phyloP scores from a whole-genome alignment of 148 eudicot species.

The Diospyros kaki region DNA sequence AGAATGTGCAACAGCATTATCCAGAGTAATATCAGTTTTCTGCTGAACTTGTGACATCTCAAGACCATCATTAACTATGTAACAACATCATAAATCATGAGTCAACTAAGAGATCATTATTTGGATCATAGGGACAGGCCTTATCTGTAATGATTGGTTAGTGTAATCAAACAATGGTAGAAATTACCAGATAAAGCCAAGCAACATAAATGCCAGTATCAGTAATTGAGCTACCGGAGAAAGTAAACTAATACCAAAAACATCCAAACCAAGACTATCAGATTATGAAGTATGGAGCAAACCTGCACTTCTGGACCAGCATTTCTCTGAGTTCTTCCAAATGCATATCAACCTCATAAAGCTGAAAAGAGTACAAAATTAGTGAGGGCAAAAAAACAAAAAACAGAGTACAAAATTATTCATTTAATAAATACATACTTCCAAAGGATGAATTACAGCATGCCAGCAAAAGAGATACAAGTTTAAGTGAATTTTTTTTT shows the following conservation, averaged over 20 bases:
- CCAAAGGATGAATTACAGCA: background rate
- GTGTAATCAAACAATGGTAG: background rate
- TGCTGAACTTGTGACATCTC: background rate
- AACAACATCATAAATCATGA: background rate
- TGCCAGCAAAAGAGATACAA: background rate
- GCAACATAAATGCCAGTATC: too few species aligned
- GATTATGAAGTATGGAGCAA: background rate
- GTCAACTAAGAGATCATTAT: background rate
- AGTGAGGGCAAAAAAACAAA: too few species aligned
- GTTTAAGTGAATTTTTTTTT: background rate
- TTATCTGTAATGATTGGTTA: background rate
- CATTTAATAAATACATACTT: background rate
- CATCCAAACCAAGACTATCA: background rate
- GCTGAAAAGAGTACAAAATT: conserved; percentile 37
- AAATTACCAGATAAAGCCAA: too few species aligned
- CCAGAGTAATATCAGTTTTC: background rate
- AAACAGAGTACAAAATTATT: background rate
- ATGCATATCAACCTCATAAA: conserved; percentile 49
- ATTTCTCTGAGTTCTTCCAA: conserved; percentile 61
- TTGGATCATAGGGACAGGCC: background rate
- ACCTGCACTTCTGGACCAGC: conserved; percentile 73
- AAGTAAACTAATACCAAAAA: background rate
- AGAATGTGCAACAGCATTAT: background rate
- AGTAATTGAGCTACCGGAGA: too few species aligned
- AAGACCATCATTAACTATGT: background rate